phyloP scores from a whole-genome alignment of 768 basidiomycete genomes.

The Suillus americanus region DNA sequence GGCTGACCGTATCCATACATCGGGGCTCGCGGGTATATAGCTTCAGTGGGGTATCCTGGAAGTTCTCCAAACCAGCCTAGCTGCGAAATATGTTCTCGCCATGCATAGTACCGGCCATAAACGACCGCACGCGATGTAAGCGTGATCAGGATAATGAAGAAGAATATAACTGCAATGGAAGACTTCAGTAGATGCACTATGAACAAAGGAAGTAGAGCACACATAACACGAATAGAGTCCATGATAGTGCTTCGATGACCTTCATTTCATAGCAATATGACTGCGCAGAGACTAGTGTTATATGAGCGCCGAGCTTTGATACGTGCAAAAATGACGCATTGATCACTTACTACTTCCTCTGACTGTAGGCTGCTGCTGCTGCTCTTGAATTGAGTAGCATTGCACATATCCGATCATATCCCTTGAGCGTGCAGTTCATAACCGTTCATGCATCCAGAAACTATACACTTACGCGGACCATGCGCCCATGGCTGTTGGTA shows the following conservation, averaged over 20 bases:
- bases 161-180: constrained; percentile 39
- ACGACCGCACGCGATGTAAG: constrained; percentile 45
- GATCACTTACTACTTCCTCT: constrained; percentile 50
- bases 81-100: constrained; percentile 44
- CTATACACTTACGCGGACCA: constrained; percentile 61
- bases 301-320: constrained; percentile 5
- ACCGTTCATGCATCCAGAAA: not conserved
- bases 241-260: constrained; percentile 75
- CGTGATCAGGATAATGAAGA: constrained; percentile 54
- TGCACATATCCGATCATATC: constrained; percentile 69
- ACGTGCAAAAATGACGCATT: not conserved
- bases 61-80: constrained; percentile 77
- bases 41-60: constrained; percentile 51
- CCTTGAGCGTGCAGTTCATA: constrained; percentile 34
- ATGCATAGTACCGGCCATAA: constrained; percentile 36
- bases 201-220: constrained; percentile 18
- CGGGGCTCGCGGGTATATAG: constrained; percentile 20
- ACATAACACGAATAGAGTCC: constrained; percentile 65
- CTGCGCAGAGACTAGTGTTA: constrained; percentile 47
- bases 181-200: not conserved
- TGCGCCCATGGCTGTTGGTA: constrained; percentile 63
- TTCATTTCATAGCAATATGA: constrained; percentile 79
- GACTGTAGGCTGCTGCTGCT: constrained; percentile 50
- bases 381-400: constrained; percentile 50
- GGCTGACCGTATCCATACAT: constrained; percentile 34